A percentile compares a stretch with the other conserved stretches of the same genome.
These are phyloP conservation scores for Mediolabrus comicus DNA, from an alignment of 108 stramenopile genomes.

Conservation along the genomic window DNA sequence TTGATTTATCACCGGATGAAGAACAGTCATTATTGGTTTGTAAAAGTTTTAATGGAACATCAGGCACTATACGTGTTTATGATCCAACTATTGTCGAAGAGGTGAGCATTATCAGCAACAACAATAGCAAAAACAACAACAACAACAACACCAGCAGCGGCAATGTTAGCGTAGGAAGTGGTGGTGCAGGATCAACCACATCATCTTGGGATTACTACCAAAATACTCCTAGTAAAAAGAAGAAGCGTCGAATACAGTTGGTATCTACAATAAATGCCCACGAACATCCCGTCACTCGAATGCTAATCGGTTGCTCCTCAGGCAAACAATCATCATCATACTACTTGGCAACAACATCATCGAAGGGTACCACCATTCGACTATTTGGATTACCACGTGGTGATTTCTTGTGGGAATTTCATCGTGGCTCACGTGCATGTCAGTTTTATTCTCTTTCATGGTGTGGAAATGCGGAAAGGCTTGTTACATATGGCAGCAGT, in stretches of 20 bases:
- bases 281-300: slow-evolving; percentile 37
- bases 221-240: not conserved
- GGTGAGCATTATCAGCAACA: not conserved
- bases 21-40: slow-evolving; percentile 34
- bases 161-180: slow-evolving; percentile 26
- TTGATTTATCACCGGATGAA: slow-evolving; percentile 40
- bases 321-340: not conserved
- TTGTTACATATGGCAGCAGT: slow-evolving; percentile 38
- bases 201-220: slow-evolving; percentile 22
- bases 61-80: slow-evolving; percentile 41
- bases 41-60: slow-evolving; percentile 37
- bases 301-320: slow-evolving; percentile 29
- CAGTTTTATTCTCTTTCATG: slow-evolving; percentile 35
- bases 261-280: slow-evolving; percentile 38
- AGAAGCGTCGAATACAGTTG: slow-evolving; percentile 29
- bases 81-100: slow-evolving; percentile 30
- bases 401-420: slow-evolving; percentile 37
- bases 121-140: no score
- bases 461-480: slow-evolving; percentile 33
- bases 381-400: slow-evolving; percentile 42
- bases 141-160: not conserved
- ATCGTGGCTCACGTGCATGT: slow-evolving; percentile 40
- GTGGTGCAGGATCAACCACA: slow-evolving; percentile 5
- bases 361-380: slow-evolving; percentile 36
- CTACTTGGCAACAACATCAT: slow-evolving; percentile 28